Base-by-base conservation (phyloP, 163 green algal species). In the Smithsoniella earleae region DNA sequence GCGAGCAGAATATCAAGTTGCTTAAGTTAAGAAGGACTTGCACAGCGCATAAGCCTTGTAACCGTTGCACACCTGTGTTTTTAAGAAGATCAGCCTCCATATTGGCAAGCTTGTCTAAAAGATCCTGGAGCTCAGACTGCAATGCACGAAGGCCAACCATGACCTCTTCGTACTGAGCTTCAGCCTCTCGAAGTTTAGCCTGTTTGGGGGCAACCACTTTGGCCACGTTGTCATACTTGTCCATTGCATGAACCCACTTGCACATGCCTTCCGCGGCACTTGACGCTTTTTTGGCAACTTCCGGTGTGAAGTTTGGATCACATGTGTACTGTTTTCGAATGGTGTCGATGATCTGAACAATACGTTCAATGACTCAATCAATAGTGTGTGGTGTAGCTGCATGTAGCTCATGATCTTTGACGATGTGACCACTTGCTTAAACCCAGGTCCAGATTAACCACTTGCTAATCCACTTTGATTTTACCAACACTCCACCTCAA, bases 151-250 rank as follows among this genome's bases (percentile, higher is more conserved):
- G 78, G n/a, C 83, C 82, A 5, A 87, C 82, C 86, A 92, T 89
- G 30, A 92, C 86, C 74, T 84, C 80, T 73, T 86, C 77, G 73
- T 89, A 91, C 45, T 77, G 54, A 3, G 46, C 85, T 79, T 91
- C 86, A 13, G 86, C 85, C 54, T 89, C 86, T 10, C 76, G 77
- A 33, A 92, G 81, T 46, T 84, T 84, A 30, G 82, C 85, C 75
- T 90, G 88, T 75, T 92, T 92, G 31, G 85, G 85, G 1, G 86
- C 85, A 65, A 92, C 84, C 46, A 90, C 86, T 78, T 90, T 90
- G 37, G 85, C 84, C 62, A 90, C 85, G 75, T 85, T 85, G 73
- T 92, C 85, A 58, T 90, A 90, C 25, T 73, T 83, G 49, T 73
- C 80, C 84, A 92, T 90, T 43, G 86, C 86, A 66, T 88, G 82